Conservation (phyloP, 257 asterid species). For the Asclepias syriaca region DNA sequence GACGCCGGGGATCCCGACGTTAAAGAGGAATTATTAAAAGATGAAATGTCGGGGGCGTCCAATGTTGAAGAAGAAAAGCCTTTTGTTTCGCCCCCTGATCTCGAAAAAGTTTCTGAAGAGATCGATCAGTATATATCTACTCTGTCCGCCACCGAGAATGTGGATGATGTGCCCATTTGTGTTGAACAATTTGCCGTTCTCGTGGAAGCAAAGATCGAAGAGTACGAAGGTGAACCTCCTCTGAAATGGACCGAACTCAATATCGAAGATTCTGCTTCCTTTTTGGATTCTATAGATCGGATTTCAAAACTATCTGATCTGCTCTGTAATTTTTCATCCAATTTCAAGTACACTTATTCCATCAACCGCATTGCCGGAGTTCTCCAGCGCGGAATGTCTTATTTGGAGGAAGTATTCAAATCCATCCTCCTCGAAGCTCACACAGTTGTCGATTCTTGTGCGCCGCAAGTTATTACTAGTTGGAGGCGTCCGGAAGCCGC, state of each 20-base stretch:
- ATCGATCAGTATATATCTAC: conserved; percentile 52
- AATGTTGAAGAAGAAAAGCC: conserved; percentile 20
- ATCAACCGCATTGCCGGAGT: conserved; percentile 58
- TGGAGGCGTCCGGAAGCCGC: conserved; percentile 17
- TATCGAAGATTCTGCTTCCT: conserved; percentile 43
- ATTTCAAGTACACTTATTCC: conserved; percentile 46
- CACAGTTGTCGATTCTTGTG: conserved; percentile 18
- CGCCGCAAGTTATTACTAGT: conserved; percentile 12
- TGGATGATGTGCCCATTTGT: conserved; percentile 48
- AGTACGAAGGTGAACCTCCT: conserved; percentile 37
- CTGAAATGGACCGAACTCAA: conserved; percentile 47
- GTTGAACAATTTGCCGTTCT: conserved; percentile 68
- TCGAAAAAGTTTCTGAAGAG: conserved; percentile 45
- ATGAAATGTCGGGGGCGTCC: background rate
- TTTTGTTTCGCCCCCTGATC: conserved; percentile 64
- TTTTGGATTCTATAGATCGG: conserved; percentile 39
- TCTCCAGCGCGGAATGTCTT: conserved; percentile 62
- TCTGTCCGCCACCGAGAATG: conserved; percentile 20
- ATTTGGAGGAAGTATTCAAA: conserved; percentile 73
- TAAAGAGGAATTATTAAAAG: conserved; percentile 11
- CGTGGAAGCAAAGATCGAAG: conserved; percentile 56
- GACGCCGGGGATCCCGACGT: background rate
- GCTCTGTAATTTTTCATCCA: conserved; percentile 37
- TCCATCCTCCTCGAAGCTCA: conserved; percentile 48
- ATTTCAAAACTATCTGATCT: conserved; percentile 33